Evolutionary conservation across 2,329 filamentous ascomycete genomes (phyloP).

Genomic region (Neophaeococcomyces aloes): DNA sequence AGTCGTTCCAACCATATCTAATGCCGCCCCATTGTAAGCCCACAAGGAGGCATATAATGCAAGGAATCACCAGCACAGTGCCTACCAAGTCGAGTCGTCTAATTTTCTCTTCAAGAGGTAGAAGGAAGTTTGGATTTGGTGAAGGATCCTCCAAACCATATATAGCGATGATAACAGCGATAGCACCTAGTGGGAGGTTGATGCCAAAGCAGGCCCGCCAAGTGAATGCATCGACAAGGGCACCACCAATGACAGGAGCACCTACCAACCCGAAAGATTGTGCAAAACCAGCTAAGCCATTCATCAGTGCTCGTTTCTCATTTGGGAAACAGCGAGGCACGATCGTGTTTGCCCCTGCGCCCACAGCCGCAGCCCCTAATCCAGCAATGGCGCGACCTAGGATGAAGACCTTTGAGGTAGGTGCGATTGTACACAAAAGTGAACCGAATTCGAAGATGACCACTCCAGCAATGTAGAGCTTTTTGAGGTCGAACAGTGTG

Average conservation of each 20-base stretch:
- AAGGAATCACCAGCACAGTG: slow-evolving; percentile 26
- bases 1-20: slow-evolving; percentile 9
- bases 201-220: slow-evolving; percentile 33
- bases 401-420: slow-evolving; percentile 20
- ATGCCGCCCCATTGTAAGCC: slow-evolving; percentile 28
- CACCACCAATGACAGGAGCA: slow-evolving; percentile 29
- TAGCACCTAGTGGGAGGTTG: slow-evolving; percentile 34
- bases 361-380: slow-evolving; percentile 19
- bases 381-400: slow-evolving; percentile 26
- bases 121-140: background rate
- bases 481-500: slow-evolving; percentile 25
- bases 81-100: slow-evolving; percentile 26
- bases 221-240: slow-evolving; percentile 25
- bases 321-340: slow-evolving; percentile 21
- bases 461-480: slow-evolving; percentile 19
- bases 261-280: slow-evolving; percentile 23
- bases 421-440: slow-evolving; percentile 17
- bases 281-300: slow-evolving; percentile 21
- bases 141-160: background rate
- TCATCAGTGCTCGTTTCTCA: slow-evolving; percentile 22
- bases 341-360: slow-evolving; percentile 15
- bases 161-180: background rate
- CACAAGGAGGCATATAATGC: slow-evolving; percentile 20
- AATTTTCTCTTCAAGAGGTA: slow-evolving; percentile 19
- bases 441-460: slow-evolving; percentile 19